Conservation (phyloP, 2,329 filamentous ascomycete genomes). For the Emmonsiellopsis sp. region DNA sequence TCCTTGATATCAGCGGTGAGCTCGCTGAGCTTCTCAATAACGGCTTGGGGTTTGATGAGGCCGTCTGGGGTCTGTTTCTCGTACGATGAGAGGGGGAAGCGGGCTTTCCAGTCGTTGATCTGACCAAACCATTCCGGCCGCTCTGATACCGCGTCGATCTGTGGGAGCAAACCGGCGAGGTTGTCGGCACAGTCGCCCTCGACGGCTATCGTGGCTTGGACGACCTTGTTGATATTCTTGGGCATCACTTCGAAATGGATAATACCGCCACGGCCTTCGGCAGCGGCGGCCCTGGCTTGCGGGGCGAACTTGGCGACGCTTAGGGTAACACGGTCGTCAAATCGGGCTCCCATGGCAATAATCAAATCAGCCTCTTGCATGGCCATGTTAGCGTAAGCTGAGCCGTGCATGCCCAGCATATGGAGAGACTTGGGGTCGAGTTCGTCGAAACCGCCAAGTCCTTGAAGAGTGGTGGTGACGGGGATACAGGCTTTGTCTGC, state of each 20-base stretch:
- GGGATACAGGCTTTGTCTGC: constrained; percentile 84
- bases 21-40: constrained; percentile 84
- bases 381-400: constrained; percentile 93
- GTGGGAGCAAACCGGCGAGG: constrained; percentile 63
- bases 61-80: constrained; percentile 67
- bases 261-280: constrained; percentile 82
- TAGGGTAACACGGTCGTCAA: constrained; percentile 89
- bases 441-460: constrained; percentile 86
- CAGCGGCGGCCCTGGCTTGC: constrained; percentile 71
- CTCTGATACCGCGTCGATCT: constrained; percentile 54
- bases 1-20: constrained; percentile 73
- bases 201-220: constrained; percentile 89
- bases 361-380: constrained; percentile 97
- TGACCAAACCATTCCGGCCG: constrained; percentile 80
- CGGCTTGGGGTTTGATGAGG: constrained; percentile 84
- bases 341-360: constrained; percentile 84
- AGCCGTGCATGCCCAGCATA: constrained; percentile 98
- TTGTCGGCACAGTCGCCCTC: constrained; percentile 86
- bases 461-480: constrained; percentile 91
- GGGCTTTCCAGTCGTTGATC: constrained; percentile 83
- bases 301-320: constrained; percentile 82
- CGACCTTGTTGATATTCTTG: constrained; percentile 99
- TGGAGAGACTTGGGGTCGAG: constrained; percentile 87
- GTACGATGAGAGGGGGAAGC: constrained; percentile 76
- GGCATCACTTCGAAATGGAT: constrained; percentile 98